A percentile compares a stretch with the other conserved stretches of the same genome.
These are phyloP conservation scores for Rhodotorula taiwanensis DNA, from an alignment of 768 basidiomycete species.

Conservation along the genomic window DNA sequence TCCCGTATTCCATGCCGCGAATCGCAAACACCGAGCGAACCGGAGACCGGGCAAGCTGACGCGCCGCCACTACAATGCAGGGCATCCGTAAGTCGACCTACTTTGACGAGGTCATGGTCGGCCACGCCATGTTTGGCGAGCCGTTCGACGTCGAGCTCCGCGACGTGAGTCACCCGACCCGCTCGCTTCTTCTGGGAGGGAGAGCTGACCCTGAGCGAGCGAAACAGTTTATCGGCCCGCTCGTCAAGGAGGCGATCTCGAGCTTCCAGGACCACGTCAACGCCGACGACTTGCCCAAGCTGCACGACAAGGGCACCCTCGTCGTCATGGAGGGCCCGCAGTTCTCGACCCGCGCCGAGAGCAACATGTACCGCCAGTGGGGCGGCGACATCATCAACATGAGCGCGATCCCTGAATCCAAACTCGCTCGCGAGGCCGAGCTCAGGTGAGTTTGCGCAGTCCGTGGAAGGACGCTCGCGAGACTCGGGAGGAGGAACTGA, in stretches of 20 bases:
- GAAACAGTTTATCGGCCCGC: conserved; percentile 59
- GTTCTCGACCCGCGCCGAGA: conserved; percentile 97
- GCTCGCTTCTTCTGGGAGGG: background rate
- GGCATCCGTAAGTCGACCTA: conserved; percentile 80
- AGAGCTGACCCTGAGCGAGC: too few species aligned
- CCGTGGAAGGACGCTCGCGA: too few species aligned
- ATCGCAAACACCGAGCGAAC: too few species aligned
- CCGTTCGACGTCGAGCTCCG: conserved; percentile 51
- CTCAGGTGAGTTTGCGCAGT: conserved; percentile 59
- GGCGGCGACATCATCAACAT: conserved; percentile 94
- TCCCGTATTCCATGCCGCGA: too few species aligned
- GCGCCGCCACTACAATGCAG: conserved; percentile 6
- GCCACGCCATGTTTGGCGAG: conserved; percentile 85
- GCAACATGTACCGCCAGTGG: conserved; percentile 84
- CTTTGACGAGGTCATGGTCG: conserved; percentile 73
- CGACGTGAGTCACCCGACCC: background rate
- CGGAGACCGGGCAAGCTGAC: too few species aligned
- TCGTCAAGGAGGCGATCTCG: conserved; percentile 59
- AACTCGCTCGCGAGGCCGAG: conserved; percentile 91
- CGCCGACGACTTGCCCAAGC: conserved; percentile 35
- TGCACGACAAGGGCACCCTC: conserved; percentile 76
- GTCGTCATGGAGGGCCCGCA: conserved; percentile 92
- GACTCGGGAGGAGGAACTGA: too few species aligned
- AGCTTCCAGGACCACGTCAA: conserved; percentile 50
- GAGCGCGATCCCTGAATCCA: conserved; percentile 95